Conservation (phyloP, 2,329 filamentous ascomycete species). For the Diplocarpon mali region DNA sequence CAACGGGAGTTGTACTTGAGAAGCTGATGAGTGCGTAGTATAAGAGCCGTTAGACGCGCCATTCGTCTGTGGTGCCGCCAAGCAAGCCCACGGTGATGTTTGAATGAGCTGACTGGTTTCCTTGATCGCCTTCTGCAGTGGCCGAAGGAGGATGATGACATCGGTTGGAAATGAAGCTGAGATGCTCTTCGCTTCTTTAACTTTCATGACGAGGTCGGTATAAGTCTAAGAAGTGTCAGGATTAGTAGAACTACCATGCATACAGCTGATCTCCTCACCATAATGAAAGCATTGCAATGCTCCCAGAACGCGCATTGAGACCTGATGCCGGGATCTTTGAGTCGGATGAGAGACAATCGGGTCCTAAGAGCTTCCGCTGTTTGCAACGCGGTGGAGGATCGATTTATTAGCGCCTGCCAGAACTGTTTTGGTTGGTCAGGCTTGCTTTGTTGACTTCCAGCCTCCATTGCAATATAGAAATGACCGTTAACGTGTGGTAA, state of each 20-base stretch:
- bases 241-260: not conserved
- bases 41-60: slow-evolving; percentile 18
- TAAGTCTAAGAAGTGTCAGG: slow-evolving; percentile 39
- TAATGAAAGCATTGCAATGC: slow-evolving; percentile 64
- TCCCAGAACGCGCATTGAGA: slow-evolving; percentile 52
- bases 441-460: slow-evolving; percentile 48
- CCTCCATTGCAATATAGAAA: slow-evolving; percentile 51
- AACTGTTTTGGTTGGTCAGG: slow-evolving; percentile 49
- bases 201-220: slow-evolving; percentile 50
- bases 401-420: slow-evolving; percentile 61
- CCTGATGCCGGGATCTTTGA: slow-evolving; percentile 71
- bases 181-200: slow-evolving; percentile 41
- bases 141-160: slow-evolving; percentile 62
- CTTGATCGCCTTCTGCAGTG: slow-evolving; percentile 73
- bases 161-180: slow-evolving; percentile 47
- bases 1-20: slow-evolving; percentile 56
- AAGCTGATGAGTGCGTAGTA: slow-evolving; percentile 30
- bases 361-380: slow-evolving; percentile 63
- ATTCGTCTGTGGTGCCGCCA: slow-evolving; percentile 27
- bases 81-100: slow-evolving; percentile 49
- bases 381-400: slow-evolving; percentile 59
- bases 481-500: slow-evolving; percentile 61
- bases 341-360: slow-evolving; percentile 66
- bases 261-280: slow-evolving; percentile 23
- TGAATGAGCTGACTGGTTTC: slow-evolving; percentile 67